Evolutionary conservation across 495 filamentous ascomycete genomes (phyloP), one percentile per base, ranked within the genome.

Genomic region (Opeltia flavorubescens): DNA sequence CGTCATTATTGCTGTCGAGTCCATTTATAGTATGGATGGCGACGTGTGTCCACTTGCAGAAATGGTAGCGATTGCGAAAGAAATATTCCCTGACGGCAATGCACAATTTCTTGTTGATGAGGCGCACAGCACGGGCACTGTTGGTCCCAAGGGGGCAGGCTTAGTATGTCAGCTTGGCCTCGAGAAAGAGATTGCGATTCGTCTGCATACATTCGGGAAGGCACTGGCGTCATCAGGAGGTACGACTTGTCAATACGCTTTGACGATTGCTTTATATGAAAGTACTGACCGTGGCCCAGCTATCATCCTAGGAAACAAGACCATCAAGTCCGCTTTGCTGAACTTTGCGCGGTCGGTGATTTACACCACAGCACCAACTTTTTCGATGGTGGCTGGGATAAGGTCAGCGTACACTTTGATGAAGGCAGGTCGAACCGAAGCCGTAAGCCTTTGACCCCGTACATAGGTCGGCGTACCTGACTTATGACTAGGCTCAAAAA

Each of bases 1-100:
- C 54, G 61, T 71, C 5, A 80, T 89, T 53, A 66, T 89, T 21
- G 77, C 78, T 1, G 65, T 88, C 1, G 85, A 91, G 56, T 71
- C 72, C 2, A 62, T 88, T 13, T 91, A 91, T 58, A 84, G 79
- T 46, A 91, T 91, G 85, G 83, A 89, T 57, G 85, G 85, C 0
- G 83, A 88, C 60, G 54, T 84, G 6, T 74, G 72, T 6, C 82
- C 80, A 0, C 62, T 91, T n/a, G 53, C 57, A 12, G 66, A 77
- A 18, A 71, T 88, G 29, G 66, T 83, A 1, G 54, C 62, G 5
- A 54, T 71, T 1, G 74, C 81, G 0, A 70, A 86, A 43, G 57
- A 60, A 2, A 49, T 75, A 4, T 64, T 87, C 1, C 76, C 77
- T 4, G 34, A 39, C 0, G 63, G 65, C 2, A 83, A 83, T 57